These are phyloP conservation scores for Castanea mollissima DNA, from an alignment of 306 rosid species.

Conservation along the genomic window DNA sequence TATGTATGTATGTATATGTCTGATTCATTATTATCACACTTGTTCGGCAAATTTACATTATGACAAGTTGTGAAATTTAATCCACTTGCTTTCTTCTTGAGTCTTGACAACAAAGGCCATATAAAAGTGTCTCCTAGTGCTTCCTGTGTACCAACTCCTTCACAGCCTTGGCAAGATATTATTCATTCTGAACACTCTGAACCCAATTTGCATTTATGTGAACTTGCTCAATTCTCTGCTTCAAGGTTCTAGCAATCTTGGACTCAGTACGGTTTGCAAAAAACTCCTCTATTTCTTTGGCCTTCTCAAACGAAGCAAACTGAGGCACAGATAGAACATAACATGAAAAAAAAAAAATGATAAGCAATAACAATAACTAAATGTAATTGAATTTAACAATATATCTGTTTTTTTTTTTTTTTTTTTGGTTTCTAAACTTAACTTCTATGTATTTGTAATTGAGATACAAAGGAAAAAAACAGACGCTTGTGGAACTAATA, in stretches of 20 bases:
- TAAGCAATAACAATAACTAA: neutral
- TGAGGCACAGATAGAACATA: constrained; percentile 21
- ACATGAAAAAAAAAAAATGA: neutral
- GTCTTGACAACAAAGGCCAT: too few species aligned
- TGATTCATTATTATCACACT: too few species aligned
- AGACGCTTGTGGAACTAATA: constrained; percentile 7
- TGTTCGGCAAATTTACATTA: too few species aligned
- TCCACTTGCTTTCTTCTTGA: too few species aligned
- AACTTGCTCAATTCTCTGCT: constrained; percentile 86
- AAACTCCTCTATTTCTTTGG: constrained; percentile 77
- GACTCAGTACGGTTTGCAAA: constrained; percentile 46
- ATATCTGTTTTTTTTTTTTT: neutral
- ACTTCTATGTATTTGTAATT: neutral
- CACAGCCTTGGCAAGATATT: neutral
- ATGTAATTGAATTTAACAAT: neutral
- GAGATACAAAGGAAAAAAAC: neutral
- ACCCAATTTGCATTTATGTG: constrained; percentile 77
- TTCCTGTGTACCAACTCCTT: too few species aligned
- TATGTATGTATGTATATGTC: too few species aligned
- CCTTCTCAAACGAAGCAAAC: constrained; percentile 88
- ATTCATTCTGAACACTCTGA: constrained; percentile 50
- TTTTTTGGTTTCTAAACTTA: too few species aligned
- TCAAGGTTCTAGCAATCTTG: constrained; percentile 67
- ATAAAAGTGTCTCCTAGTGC: too few species aligned
- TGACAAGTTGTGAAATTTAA: too few species aligned